These are phyloP conservation scores for Grosmannia clavigera DNA, from an alignment of 2,329 filamentous ascomycete genomes.

Conservation along the genomic window DNA sequence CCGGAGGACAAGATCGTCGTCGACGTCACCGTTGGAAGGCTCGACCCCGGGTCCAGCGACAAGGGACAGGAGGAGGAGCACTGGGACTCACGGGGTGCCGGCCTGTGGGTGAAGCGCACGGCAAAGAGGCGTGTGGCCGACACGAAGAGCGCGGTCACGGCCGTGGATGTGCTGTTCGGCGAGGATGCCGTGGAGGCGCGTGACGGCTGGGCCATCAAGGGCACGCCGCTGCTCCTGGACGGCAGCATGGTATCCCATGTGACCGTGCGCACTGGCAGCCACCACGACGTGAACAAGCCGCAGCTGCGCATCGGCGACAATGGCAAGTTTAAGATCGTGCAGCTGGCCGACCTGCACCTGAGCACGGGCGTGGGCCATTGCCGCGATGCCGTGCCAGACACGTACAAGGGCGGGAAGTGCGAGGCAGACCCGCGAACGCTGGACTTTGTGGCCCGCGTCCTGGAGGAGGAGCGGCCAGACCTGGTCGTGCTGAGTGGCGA, in stretches of 20 bases:
- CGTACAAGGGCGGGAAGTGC: slow-evolving; percentile 62
- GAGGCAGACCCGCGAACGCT: slow-evolving; percentile 86
- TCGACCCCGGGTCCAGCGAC: slow-evolving; percentile 52
- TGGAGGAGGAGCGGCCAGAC: slow-evolving; percentile 91
- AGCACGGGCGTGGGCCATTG: slow-evolving; percentile 81
- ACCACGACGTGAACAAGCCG: slow-evolving; percentile 52
- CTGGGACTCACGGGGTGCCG: slow-evolving; percentile 69
- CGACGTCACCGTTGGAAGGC: slow-evolving; percentile 61
- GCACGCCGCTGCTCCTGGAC: slow-evolving; percentile 61
- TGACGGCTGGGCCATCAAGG: slow-evolving; percentile 69
- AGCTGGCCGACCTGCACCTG: slow-evolving; percentile 86
- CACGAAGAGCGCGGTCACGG: slow-evolving; percentile 61
- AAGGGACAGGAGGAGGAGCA: slow-evolving; percentile 39
- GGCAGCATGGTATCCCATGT: slow-evolving; percentile 57
- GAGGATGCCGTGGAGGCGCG: slow-evolving; percentile 85
- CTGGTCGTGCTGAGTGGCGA: slow-evolving; percentile 86
- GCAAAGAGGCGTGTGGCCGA: slow-evolving; percentile 62
- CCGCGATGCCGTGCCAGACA: slow-evolving; percentile 70
- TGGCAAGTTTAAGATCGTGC: slow-evolving; percentile 94
- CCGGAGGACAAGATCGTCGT: slow-evolving; percentile 66
- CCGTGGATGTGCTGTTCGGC: slow-evolving; percentile 77
- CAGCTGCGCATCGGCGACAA: slow-evolving; percentile 70
- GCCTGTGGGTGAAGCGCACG: slow-evolving; percentile 72
- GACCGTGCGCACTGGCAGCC: slow-evolving; percentile 62
- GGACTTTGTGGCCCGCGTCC: slow-evolving; percentile 70